These are phyloP conservation scores for Westerdykella sp. DNA, from an alignment of 2,329 filamentous ascomycete species.

Conservation along the genomic window DNA sequence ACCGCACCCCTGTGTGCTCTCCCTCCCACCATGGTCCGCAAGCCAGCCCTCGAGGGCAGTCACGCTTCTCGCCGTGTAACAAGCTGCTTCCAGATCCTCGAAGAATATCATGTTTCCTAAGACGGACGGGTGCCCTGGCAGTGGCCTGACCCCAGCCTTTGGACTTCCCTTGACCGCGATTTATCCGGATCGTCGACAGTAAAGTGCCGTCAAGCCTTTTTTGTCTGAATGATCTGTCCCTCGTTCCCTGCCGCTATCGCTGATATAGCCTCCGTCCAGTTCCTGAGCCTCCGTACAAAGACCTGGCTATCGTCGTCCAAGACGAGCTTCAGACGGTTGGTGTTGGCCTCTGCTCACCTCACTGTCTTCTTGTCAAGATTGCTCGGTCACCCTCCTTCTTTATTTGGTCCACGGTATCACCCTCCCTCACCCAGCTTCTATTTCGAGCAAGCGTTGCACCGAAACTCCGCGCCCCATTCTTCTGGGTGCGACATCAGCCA, in stretches of 20 bases:
- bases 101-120: slow-evolving; percentile 36
- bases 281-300: slow-evolving; percentile 32
- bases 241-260: slow-evolving; percentile 30
- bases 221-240: slow-evolving; percentile 35
- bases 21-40: slow-evolving; percentile 22
- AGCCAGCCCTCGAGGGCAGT: slow-evolving; percentile 34
- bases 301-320: slow-evolving; percentile 22
- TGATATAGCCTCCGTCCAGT: slow-evolving; percentile 34
- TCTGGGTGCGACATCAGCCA: slow-evolving; percentile 28
- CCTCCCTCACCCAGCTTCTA: slow-evolving; percentile 23
- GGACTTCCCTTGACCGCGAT: slow-evolving; percentile 35
- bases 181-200: slow-evolving; percentile 37
- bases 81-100: slow-evolving; percentile 35
- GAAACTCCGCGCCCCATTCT: slow-evolving; percentile 30
- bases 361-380: slow-evolving; percentile 12
- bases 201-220: slow-evolving; percentile 37
- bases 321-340: slow-evolving; percentile 22
- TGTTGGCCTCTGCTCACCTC: slow-evolving; percentile 23
- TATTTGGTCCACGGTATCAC: slow-evolving; percentile 25
- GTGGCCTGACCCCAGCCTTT: slow-evolving; percentile 33
- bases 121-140: slow-evolving; percentile 29
- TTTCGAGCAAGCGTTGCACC: slow-evolving; percentile 31
- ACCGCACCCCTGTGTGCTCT: slow-evolving; percentile 35
- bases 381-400: slow-evolving; percentile 22
- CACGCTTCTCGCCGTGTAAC: slow-evolving; percentile 38